A percentile compares a stretch with the other conserved stretches of the same genome.
Evolutionary conservation across 768 basidiomycete species (phyloP).

Genomic region (Gymnopilus junonius): DNA sequence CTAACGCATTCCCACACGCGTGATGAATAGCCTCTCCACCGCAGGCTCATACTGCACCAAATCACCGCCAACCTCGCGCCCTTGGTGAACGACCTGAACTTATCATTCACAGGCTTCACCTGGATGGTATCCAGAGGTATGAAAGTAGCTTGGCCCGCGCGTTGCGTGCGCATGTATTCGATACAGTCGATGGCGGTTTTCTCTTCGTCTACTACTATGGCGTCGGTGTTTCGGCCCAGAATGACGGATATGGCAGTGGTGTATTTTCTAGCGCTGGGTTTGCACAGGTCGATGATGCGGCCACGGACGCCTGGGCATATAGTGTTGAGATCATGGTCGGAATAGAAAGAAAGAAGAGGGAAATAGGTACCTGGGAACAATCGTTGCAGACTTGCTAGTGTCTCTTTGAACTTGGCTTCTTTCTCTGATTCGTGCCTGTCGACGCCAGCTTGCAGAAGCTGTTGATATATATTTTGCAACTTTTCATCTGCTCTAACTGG

Average conservation of each 20-base stretch:
- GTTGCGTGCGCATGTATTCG: constrained; percentile 96
- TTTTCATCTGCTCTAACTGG: constrained; percentile 91
- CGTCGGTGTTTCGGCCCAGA: constrained; percentile 93
- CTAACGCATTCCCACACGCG: constrained; percentile 92
- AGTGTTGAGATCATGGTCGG: background rate
- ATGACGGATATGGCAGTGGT: constrained; percentile 91
- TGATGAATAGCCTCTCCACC: constrained; percentile 96
- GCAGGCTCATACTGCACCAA: constrained; percentile 82
- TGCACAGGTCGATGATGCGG: constrained; percentile 91
- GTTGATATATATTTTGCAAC: constrained; percentile 77
- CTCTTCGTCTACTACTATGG: constrained; percentile 95
- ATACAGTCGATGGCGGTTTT: constrained; percentile 98
- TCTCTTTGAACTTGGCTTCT: constrained; percentile 85
- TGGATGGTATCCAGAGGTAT: constrained; percentile 98
- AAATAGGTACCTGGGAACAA: constrained; percentile 78
- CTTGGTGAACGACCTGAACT: constrained; percentile 89
- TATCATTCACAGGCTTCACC: constrained; percentile 92
- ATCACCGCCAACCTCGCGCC: constrained; percentile 84
- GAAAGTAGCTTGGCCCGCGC: constrained; percentile 95
- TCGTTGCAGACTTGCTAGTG: constrained; percentile 78
- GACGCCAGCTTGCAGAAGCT: constrained; percentile 88
- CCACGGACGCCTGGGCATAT: constrained; percentile 97
- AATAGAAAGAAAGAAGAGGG: background rate
- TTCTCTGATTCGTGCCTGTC: constrained; percentile 88
- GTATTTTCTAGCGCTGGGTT: constrained; percentile 91